phyloP scores from a whole-genome alignment of 2,329 filamentous ascomycete genomes.

The Lasiodiplodia gonubiensis region DNA sequence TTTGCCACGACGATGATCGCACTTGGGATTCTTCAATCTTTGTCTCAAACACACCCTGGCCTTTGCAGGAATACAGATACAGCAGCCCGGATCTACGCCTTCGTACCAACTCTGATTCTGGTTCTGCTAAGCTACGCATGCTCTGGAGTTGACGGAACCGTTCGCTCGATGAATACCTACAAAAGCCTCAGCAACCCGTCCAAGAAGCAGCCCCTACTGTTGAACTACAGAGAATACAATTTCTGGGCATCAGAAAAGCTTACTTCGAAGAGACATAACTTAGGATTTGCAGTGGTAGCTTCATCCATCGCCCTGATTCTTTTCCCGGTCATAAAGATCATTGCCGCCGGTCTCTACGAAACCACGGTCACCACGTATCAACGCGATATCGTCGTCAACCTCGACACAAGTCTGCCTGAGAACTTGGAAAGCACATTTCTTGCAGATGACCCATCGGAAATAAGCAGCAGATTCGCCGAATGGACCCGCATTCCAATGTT shows the following conservation, averaged over 20 bases:
- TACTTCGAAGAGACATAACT: neutral
- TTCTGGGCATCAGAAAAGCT: neutral
- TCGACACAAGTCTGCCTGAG: neutral
- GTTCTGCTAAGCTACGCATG: neutral
- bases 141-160: neutral
- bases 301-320: neutral
- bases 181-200: neutral
- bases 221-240: neutral
- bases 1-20: neutral
- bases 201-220: neutral
- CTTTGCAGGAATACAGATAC: neutral
- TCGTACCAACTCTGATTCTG: neutral
- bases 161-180: neutral
- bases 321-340: neutral
- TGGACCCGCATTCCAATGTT: neutral
- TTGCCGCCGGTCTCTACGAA: neutral
- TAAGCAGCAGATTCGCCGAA: neutral
- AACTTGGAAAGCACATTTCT: neutral
- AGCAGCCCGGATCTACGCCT: neutral
- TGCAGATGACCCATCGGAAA: neutral
- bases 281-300: neutral
- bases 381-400: neutral
- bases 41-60: neutral
- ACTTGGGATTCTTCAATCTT: neutral
- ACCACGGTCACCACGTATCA: neutral